Conservation (phyloP, 257 asterid genomes). For the Thymus quinquecostatus region DNA sequence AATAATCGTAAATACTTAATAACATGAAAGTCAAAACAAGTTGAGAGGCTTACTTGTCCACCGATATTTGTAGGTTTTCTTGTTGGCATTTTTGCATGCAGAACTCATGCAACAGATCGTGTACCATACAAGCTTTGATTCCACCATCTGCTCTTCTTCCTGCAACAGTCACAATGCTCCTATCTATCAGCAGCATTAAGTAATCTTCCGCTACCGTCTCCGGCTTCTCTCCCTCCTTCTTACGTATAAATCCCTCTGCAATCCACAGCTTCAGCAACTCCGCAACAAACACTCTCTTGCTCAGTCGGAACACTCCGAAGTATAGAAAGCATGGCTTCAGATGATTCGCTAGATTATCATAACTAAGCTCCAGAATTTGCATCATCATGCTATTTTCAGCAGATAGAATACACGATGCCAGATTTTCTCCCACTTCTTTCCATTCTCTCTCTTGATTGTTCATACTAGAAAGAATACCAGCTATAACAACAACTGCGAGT, state of each 20-base stretch:
- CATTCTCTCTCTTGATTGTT: constrained; percentile 21
- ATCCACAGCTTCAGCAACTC: constrained; percentile 37
- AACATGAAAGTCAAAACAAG: too few relatives aligned
- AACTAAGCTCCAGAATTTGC: constrained; percentile 38
- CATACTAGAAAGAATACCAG: constrained; percentile 20
- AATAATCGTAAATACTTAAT: too few relatives aligned
- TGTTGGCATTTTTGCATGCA: constrained; percentile 30
- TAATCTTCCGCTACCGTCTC: too few relatives aligned
- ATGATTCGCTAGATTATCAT: constrained; percentile 39
- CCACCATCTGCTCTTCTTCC: constrained; percentile 35
- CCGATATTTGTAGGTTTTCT: constrained; percentile 26
- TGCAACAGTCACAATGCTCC: constrained; percentile 36
- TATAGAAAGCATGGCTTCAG: constrained; percentile 44
- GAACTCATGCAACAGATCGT: constrained; percentile 41
- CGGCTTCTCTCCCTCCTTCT: constrained; percentile 1
- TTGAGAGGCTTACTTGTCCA: constrained; percentile 23
- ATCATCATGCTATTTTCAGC: constrained; percentile 9
- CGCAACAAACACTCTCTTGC: constrained; percentile 14
- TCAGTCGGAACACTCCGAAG: constrained; percentile 34
- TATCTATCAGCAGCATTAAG: constrained; percentile 4
- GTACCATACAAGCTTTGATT: constrained; percentile 37
- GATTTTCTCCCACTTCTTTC: constrained; percentile 29
- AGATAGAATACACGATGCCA: neutral
- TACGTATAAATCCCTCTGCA: constrained; percentile 39
- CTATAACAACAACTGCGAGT: constrained; percentile 43